Evolutionary conservation across 176 grass and related monocot species (phyloP).

Genomic region (Paspalum vaginatum): DNA sequence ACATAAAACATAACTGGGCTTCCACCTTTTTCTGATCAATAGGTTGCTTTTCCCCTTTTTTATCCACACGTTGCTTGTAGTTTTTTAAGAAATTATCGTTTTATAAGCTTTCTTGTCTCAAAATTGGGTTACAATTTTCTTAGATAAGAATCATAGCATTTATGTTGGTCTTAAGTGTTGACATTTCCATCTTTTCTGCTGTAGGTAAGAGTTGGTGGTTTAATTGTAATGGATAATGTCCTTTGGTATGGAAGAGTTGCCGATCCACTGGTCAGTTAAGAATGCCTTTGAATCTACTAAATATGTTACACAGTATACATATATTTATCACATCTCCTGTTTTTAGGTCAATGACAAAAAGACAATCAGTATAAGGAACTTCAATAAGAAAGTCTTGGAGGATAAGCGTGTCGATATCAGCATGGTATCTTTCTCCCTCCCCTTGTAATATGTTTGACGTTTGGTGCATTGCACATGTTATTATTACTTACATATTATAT

Average conservation of each 20-base stretch:
- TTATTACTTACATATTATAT: constrained; percentile 16
- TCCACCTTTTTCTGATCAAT: no score
- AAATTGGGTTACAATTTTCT: constrained; percentile 10
- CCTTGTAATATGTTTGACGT: not conserved
- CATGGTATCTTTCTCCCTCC: constrained; percentile 61
- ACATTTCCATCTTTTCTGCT: constrained; percentile 22
- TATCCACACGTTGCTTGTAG: not conserved
- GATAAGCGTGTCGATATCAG: constrained; percentile 76
- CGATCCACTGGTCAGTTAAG: constrained; percentile 65
- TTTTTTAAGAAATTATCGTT: not conserved
- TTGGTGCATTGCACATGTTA: not conserved
- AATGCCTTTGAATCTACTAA: not conserved
- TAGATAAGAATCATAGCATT: not conserved
- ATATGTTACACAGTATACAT: constrained; percentile 1
- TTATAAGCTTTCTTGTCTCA: not conserved
- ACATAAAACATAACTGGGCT: not conserved
- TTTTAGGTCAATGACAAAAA: constrained; percentile 81
- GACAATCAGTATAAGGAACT: constrained; percentile 87
- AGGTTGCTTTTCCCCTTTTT: not conserved
- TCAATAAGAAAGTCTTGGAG: constrained; percentile 93
- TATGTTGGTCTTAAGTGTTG: not conserved
- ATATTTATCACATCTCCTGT: not conserved
- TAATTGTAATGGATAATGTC: constrained; percentile 98
- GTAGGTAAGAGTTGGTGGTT: constrained; percentile 82
- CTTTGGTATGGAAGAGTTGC: constrained; percentile 95